phyloP scores from a whole-genome alignment of 2,329 filamentous ascomycete genomes.

The Xylariaceae sp. region DNA sequence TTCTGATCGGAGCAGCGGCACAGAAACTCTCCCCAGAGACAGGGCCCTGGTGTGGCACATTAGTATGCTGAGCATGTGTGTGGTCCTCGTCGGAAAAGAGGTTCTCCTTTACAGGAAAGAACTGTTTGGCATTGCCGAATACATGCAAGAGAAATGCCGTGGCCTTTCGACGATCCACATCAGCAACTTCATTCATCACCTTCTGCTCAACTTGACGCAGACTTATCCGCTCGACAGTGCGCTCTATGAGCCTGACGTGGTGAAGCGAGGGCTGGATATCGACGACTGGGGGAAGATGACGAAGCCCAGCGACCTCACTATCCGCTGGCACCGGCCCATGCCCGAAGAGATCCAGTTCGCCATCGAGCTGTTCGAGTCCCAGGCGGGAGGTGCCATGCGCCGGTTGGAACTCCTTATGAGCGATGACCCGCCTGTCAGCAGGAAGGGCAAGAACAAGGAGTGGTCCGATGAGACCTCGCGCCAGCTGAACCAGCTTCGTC shows the following conservation, averaged over 20 bases:
- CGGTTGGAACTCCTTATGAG: conserved; percentile 76
- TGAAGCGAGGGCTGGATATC: conserved; percentile 66
- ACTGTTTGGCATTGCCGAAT: conserved; percentile 83
- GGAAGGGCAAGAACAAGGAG: conserved; percentile 93
- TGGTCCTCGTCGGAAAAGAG: conserved; percentile 89
- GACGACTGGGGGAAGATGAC: conserved; percentile 81
- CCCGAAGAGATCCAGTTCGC: conserved; percentile 81
- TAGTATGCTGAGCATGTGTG: conserved; percentile 95
- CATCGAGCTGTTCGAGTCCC: conserved; percentile 78
- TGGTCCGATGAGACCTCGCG: conserved; percentile 97
- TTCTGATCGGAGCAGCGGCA: conserved; percentile 87
- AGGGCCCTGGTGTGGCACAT: conserved; percentile 93
- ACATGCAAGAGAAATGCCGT: conserved; percentile 94
- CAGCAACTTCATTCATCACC: conserved; percentile 95
- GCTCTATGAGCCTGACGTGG: conserved; percentile 74
- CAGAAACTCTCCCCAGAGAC: conserved; percentile 88
- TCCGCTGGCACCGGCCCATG: conserved; percentile 86
- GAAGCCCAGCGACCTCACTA: conserved; percentile 67
- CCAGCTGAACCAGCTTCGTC: conserved; percentile 77
- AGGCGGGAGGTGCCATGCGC: conserved; percentile 69
- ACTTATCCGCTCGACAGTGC: conserved; percentile 89
- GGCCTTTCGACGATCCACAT: conserved; percentile 93
- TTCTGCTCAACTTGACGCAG: conserved; percentile 88
- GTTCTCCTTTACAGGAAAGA: conserved; percentile 86
- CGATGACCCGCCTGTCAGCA: conserved; percentile 73